Percentiles rank a stretch among this genome's conserved stretches.
phyloP scores from a whole-genome alignment of 2,329 filamentous ascomycete genomes.

The Xylariaceae sp. region DNA sequence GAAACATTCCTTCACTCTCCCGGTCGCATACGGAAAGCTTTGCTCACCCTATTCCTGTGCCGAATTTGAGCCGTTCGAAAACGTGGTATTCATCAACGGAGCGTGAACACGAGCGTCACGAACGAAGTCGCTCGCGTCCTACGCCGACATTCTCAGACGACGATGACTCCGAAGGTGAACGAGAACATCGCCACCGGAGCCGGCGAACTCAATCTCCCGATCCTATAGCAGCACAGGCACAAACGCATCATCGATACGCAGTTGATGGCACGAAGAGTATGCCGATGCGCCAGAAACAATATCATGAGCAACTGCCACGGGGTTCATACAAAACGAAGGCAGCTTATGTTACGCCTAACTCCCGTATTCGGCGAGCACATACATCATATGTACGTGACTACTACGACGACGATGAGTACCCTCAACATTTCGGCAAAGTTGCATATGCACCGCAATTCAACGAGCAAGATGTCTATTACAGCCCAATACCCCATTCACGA shows the following conservation, averaged over 20 bases:
- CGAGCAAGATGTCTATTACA: constrained; percentile 16
- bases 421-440: constrained; percentile 20
- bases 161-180: constrained; percentile 29
- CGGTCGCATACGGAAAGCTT: constrained; percentile 28
- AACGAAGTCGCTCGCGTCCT: constrained; percentile 16
- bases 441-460: constrained; percentile 19
- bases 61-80: constrained; percentile 21
- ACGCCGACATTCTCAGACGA: constrained; percentile 16
- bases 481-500: constrained; percentile 15
- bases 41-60: constrained; percentile 22
- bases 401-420: constrained; percentile 19
- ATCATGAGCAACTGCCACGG: constrained; percentile 15
- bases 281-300: constrained; percentile 18
- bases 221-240: constrained; percentile 9
- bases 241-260: constrained; percentile 12
- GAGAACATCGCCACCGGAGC: constrained; percentile 23
- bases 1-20: constrained; percentile 17
- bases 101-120: constrained; percentile 24
- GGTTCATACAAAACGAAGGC: constrained; percentile 15
- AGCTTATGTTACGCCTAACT: constrained; percentile 22
- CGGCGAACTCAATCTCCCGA: constrained; percentile 29
- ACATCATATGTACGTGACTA: constrained; percentile 18
- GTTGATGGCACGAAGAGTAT: constrained; percentile 16
- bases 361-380: constrained; percentile 20
- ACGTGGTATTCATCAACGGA: constrained; percentile 25